A percentile compares a stretch with the other conserved stretches of the same genome.
Conservation (phyloP, 225 moss, liverwort and hornwort genomes). For the Bryum argenteum region DNA sequence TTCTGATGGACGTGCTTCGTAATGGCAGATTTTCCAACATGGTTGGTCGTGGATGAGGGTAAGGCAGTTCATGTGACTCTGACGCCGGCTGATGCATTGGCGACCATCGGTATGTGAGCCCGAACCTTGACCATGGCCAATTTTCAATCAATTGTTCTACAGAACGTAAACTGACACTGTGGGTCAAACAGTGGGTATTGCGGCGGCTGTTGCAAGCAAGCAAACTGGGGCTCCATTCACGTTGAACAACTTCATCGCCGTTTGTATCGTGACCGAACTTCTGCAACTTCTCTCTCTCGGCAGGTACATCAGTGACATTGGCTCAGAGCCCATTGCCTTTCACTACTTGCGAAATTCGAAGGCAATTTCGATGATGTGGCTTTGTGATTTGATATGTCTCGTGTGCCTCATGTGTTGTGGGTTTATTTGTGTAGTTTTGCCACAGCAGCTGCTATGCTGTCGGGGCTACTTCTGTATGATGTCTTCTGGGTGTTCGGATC, state of each 20-base stretch:
- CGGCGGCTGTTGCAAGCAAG: constrained; percentile 80
- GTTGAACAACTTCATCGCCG: constrained; percentile 93
- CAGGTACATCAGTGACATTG: constrained; percentile 47
- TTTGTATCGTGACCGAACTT: constrained; percentile 96
- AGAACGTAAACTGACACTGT: background rate
- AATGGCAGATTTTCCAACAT: constrained; percentile 74
- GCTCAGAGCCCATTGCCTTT: too few species aligned
- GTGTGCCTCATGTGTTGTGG: background rate
- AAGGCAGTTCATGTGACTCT: constrained; percentile 66
- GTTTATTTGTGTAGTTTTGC: constrained; percentile 62
- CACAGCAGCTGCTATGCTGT: constrained; percentile 91
- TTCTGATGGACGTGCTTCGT: constrained; percentile 46
- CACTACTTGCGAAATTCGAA: too few species aligned
- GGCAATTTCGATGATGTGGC: too few species aligned
- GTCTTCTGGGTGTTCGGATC: constrained; percentile 99
- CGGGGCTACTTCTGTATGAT: constrained; percentile 90
- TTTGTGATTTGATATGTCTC: too few species aligned
- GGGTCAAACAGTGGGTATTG: constrained; percentile 64
- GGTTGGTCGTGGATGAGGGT: constrained; percentile 79
- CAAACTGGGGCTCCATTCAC: constrained; percentile 95
- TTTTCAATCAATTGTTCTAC: constrained; percentile 1
- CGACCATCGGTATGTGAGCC: constrained; percentile 53
- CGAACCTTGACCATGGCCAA: background rate
- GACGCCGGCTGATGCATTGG: constrained; percentile 73
- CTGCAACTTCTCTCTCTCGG: constrained; percentile 94